Percentiles rank a stretch among this genome's conserved stretches.
Evolutionary conservation across 2,329 filamentous ascomycete species (phyloP).

Genomic region (Dactylonectria macrodidyma): DNA sequence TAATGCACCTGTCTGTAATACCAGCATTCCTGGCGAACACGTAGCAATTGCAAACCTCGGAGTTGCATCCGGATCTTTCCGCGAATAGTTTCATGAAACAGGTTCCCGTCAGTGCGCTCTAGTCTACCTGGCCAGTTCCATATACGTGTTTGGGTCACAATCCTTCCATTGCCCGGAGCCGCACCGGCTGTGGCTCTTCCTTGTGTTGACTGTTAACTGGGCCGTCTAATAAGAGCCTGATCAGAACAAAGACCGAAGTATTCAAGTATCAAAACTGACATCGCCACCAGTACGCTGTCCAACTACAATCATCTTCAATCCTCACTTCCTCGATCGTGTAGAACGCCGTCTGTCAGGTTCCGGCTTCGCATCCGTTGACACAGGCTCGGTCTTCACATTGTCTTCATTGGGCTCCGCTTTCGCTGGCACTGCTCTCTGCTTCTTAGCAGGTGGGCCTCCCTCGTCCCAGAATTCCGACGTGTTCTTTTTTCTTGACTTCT

Average conservation of each 20-base stretch:
- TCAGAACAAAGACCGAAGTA: not conserved
- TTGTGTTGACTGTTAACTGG: not conserved
- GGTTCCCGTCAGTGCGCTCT: not conserved
- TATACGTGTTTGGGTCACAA: not conserved
- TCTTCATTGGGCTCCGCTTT: constrained; percentile 48
- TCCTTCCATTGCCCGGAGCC: not conserved
- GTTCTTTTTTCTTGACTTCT: constrained; percentile 47
- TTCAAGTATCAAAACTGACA: not conserved
- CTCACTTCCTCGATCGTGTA: constrained; percentile 41
- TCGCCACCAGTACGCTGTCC: not conserved
- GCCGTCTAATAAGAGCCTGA: not conserved
- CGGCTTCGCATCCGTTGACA: constrained; percentile 23
- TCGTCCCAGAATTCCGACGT: constrained; percentile 42
- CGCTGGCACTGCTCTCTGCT: constrained; percentile 37
- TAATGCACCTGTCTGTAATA: not conserved
- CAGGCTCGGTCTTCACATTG: constrained; percentile 29
- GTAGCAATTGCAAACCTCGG: not conserved
- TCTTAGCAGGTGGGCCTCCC: constrained; percentile 46
- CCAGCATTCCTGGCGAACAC: not conserved
- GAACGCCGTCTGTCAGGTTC: constrained; percentile 44
- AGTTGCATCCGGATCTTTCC: not conserved
- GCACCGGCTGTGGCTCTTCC: not conserved
- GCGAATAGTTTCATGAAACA: not conserved
- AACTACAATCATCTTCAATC: not conserved
- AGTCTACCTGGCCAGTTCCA: not conserved